Percentiles rank a stretch among this genome's conserved stretches.
These are phyloP conservation scores for Clitocybe nebularis DNA, from an alignment of 1,284 basidiomycete genomes.

Conservation along the genomic window DNA sequence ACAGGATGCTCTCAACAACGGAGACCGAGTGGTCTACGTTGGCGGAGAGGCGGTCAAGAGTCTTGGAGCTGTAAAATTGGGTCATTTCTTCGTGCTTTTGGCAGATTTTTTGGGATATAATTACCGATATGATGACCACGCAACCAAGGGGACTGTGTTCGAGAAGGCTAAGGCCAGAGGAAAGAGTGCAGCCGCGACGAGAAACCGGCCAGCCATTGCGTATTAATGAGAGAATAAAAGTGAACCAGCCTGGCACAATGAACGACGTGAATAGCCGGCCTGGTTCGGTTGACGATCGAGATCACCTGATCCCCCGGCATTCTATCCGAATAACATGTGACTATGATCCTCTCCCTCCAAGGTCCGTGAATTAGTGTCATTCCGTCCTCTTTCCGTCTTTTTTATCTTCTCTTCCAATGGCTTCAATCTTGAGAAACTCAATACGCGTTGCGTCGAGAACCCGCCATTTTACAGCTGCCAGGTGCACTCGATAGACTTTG, in stretches of 20 bases:
- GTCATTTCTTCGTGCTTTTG: conserved; percentile 8
- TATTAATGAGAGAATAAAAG: not conserved
- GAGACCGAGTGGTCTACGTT: conserved; percentile 27
- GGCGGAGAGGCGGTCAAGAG: conserved; percentile 38
- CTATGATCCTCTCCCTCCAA: not conserved
- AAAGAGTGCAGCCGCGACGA: conserved; percentile 34
- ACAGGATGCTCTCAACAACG: conserved; percentile 43
- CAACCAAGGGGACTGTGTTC: conserved; percentile 56
- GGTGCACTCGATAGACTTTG: not conserved
- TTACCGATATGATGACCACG: conserved; percentile 62
- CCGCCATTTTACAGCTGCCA: not conserved
- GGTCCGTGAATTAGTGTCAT: too few relatives aligned
- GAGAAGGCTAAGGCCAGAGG: conserved; percentile 51
- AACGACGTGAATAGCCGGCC: not conserved
- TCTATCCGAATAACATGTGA: not conserved
- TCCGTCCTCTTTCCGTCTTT: conserved; percentile 1
- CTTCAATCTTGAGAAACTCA: conserved; percentile 4
- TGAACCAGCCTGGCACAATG: not conserved
- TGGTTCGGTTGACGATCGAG: not conserved
- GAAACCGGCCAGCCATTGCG: conserved; percentile 16
- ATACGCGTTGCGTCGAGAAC: not conserved
- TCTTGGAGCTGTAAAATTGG: conserved; percentile 36
- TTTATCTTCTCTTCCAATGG: not conserved
- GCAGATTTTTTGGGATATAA: not conserved
- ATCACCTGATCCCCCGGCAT: not conserved